Conservation (phyloP, 352 stramenopile species). For the Phytopythium delawarense region DNA sequence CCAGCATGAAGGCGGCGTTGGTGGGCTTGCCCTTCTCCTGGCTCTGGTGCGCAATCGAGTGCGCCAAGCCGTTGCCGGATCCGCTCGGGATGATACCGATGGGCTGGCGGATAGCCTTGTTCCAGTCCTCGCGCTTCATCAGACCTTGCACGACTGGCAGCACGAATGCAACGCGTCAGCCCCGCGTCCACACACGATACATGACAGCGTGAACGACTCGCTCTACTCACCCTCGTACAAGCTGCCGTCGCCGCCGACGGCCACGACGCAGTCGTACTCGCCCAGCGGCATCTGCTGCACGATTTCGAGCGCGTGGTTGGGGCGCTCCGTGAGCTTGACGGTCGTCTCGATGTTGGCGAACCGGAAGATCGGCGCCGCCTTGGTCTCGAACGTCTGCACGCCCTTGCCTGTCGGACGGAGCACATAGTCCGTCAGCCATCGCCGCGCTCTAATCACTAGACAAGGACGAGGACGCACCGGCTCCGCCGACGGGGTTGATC, state of each 20-base stretch:
- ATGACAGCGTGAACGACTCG: not conserved
- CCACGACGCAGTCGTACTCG: constrained; percentile 61
- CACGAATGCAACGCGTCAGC: constrained; percentile 3
- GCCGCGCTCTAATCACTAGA: not conserved
- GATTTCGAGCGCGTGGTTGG: constrained; percentile 53
- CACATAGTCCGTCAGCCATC: not conserved
- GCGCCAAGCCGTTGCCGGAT: constrained; percentile 65
- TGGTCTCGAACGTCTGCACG: constrained; percentile 45
- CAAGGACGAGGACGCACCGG: constrained; percentile 12
- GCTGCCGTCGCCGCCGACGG: constrained; percentile 65
- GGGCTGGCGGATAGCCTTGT: constrained; percentile 57
- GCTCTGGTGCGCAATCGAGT: constrained; percentile 55
- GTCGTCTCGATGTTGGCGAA: constrained; percentile 47
- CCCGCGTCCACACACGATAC: not conserved
- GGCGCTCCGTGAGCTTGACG: constrained; percentile 41
- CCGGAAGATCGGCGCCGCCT: constrained; percentile 47
- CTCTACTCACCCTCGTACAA: constrained; percentile 50
- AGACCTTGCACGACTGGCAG: constrained; percentile 63
- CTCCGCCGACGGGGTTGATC: constrained; percentile 69
- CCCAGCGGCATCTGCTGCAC: constrained; percentile 36
- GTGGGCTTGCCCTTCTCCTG: constrained; percentile 35
- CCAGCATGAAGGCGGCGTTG: constrained; percentile 61
- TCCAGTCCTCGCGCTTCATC: constrained; percentile 70
- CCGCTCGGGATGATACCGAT: constrained; percentile 56
- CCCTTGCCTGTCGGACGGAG: constrained; percentile 22